Evolutionary conservation across 257 asterid genomes (phyloP), one percentile per base, ranked within the genome.

Genomic region (Craterostigma plantagineum): DNA sequence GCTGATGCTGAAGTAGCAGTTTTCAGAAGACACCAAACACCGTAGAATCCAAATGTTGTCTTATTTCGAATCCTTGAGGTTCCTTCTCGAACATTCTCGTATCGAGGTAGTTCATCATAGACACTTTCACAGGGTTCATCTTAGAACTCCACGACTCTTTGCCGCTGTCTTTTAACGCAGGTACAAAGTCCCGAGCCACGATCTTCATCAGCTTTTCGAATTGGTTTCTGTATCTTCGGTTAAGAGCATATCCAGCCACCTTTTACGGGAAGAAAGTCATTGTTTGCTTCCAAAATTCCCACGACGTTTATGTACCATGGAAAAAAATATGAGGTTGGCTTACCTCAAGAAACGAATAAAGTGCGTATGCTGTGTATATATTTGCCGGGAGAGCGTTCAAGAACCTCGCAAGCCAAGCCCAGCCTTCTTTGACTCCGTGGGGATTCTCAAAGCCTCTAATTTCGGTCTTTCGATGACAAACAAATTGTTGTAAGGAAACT

Each of bases 331-430:
- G 13, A 11, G 7, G 18, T 14, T 11, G 11, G 18, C 36, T 60
- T 70, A 83, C 95, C 58, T 73, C 79, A 17, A 87, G 79, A 71
- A 82, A 87, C 4, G 95, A 71, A 43, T 64, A 56, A 38, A 87
- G 68, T 0, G 93, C 92, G 44, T 54, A 62, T 30, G 86, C 92
- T 14, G 98, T 82, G 48, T 68, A 79, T 11, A 63, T 49, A 64
- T 87, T 87, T 48, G 92, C 77, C 2, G 95, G 98, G 41, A 87
- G 63, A 49, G 71, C 15, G 56, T 87, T 87, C 60, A 82, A 62
- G 73, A 82, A 74, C 60, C 95, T 66, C 15, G 95, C 85, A 39
- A 82, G 72, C 98, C 98, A 87, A 34, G 86, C 68, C 95, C 98
- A 87, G 34, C 93, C 95, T 56, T 79, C 86, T 51, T 41, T 35